Evolutionary conservation across 768 basidiomycete species (phyloP).

Genomic region (Collybia sp.): DNA sequence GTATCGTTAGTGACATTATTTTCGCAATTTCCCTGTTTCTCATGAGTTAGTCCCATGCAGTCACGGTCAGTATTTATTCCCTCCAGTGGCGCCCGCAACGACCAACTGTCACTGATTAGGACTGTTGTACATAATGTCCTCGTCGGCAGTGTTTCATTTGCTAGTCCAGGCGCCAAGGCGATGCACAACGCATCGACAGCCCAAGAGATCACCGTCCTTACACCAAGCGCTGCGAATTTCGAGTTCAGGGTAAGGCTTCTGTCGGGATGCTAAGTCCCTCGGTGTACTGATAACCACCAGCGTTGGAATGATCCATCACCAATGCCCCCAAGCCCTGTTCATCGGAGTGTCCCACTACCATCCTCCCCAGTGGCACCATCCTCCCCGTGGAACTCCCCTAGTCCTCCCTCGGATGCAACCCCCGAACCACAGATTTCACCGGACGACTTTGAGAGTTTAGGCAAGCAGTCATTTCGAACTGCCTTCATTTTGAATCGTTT

Average conservation of each 20-base stretch:
- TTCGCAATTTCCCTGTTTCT: constrained; percentile 3
- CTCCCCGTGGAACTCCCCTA: constrained; percentile 19
- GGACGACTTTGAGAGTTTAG: constrained; percentile 48
- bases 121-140: constrained; percentile 72
- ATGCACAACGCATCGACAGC: constrained; percentile 81
- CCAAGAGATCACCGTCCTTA: constrained; percentile 74
- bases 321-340: constrained; percentile 47
- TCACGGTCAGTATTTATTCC: constrained; percentile 18
- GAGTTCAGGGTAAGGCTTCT: constrained; percentile 42
- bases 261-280: constrained; percentile 1
- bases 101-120: constrained; percentile 23
- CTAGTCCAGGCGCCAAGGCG: constrained; percentile 67
- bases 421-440: constrained; percentile 28
- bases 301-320: constrained; percentile 69
- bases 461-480: constrained; percentile 67
- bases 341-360: constrained; percentile 22
- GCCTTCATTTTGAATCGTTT: constrained; percentile 84
- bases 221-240: constrained; percentile 50
- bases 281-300: constrained; percentile 25
- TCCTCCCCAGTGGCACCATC: constrained; percentile 23
- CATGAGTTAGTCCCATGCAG: constrained; percentile 11
- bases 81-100: background rate
- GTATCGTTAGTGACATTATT: constrained; percentile 48
- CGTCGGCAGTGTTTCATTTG: constrained; percentile 77
- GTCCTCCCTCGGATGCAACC: constrained; percentile 10